A percentile compares a stretch with the other conserved stretches of the same genome.
Conservation (phyloP, 192 early-diverging fungal genomes). For the Coemansia sp. region DNA sequence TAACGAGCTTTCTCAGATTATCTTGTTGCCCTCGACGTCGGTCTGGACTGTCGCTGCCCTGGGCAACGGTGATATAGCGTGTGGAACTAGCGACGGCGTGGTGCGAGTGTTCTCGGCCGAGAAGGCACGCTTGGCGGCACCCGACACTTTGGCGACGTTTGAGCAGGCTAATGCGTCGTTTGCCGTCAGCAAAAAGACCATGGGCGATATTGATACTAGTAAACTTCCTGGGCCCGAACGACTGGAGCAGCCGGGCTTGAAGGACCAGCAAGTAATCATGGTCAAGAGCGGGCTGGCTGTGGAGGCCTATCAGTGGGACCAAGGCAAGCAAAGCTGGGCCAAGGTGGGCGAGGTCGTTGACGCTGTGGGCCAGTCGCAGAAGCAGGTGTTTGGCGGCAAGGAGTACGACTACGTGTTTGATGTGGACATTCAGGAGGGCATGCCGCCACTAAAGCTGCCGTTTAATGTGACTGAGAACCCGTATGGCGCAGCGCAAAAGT, state of each 20-base stretch:
- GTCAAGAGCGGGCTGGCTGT: slow-evolving; percentile 68
- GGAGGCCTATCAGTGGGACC: slow-evolving; percentile 89
- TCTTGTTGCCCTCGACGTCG: slow-evolving; percentile 83
- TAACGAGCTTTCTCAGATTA: slow-evolving; percentile 69
- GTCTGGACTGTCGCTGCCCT: slow-evolving; percentile 85
- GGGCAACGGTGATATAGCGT: slow-evolving; percentile 81
- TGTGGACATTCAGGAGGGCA: slow-evolving; percentile 85
- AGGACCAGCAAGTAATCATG: slow-evolving; percentile 91
- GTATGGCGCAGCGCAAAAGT: slow-evolving; percentile 87
- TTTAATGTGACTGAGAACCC: slow-evolving; percentile 94
- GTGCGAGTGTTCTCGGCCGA: slow-evolving; percentile 79
- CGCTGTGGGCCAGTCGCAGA: slow-evolving; percentile 70
- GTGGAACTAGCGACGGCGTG: slow-evolving; percentile 78
- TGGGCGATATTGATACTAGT: slow-evolving; percentile 80
- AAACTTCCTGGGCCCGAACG: slow-evolving; percentile 79
- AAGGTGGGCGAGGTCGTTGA: slow-evolving; percentile 96
- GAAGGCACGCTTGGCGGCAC: slow-evolving; percentile 59
- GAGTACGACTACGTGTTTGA: slow-evolving; percentile 99
- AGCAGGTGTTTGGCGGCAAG: slow-evolving; percentile 77
- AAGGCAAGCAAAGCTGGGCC: slow-evolving; percentile 61
- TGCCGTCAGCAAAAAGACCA: slow-evolving; percentile 45
- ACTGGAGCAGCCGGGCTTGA: slow-evolving; percentile 61
- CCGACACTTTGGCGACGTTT: slow-evolving; percentile 42
- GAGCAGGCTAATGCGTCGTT: slow-evolving; percentile 50
- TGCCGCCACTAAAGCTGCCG: slow-evolving; percentile 84